These are phyloP conservation scores for Lagenaria siceraria DNA, from an alignment of 306 rosid genomes.

Conservation along the genomic window DNA sequence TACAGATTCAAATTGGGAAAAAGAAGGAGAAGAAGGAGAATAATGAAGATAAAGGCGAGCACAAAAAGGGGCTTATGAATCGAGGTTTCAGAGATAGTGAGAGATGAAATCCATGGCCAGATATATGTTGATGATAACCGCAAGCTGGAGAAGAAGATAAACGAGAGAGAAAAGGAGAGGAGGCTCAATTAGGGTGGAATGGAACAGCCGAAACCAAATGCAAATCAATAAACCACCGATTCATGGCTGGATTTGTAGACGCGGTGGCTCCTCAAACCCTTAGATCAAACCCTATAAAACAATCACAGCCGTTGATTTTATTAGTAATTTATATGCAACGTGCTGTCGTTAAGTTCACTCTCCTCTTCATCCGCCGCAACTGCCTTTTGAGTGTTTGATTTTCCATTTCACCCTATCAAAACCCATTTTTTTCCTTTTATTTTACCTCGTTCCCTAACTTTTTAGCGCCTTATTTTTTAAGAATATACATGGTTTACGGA, in stretches of 20 bases:
- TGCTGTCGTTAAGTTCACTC: neutral
- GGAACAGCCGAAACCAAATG: slow-evolving; percentile 2
- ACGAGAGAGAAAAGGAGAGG: neutral
- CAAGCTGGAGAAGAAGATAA: neutral
- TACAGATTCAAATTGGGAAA: neutral
- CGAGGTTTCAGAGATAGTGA: neutral
- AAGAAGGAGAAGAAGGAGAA: no score
- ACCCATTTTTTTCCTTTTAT: neutral
- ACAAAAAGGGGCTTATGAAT: neutral
- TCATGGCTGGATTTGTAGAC: neutral
- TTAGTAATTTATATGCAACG: neutral
- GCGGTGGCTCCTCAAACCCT: neutral
- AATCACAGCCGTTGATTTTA: neutral
- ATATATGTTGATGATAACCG: neutral
- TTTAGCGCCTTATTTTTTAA: neutral
- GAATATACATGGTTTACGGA: neutral
- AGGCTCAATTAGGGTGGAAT: slow-evolving; percentile 9
- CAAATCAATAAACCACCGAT: neutral
- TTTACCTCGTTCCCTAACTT: neutral
- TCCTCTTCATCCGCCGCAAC: slow-evolving; percentile 5
- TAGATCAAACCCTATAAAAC: neutral
- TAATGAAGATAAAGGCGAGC: neutral
- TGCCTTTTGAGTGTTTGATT: neutral
- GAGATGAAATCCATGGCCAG: neutral
- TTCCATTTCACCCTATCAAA: neutral